Evolutionary conservation across 225 moss, liverwort and hornwort genomes (phyloP).

Genomic region (Antitrichia curtipendula): DNA sequence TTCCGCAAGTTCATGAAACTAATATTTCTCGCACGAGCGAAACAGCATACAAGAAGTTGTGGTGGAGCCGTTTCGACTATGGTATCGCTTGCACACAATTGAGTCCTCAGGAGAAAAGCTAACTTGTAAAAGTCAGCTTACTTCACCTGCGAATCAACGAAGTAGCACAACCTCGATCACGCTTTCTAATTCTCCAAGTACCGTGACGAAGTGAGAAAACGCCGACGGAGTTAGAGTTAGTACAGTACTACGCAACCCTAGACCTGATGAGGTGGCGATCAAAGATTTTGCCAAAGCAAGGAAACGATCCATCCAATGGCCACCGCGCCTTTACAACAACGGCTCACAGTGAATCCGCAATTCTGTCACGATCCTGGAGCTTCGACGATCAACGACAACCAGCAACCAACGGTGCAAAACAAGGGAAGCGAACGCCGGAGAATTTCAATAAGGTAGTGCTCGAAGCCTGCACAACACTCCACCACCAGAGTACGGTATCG

Average conservation of each 20-base stretch:
- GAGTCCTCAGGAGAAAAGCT: no score
- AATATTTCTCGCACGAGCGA: neutral
- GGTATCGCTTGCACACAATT: neutral
- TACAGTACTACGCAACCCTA: neutral
- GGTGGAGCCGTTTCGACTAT: neutral
- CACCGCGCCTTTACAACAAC: neutral
- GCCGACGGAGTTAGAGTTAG: neutral
- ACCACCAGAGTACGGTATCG: neutral
- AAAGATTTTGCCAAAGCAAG: neutral
- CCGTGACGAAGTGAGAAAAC: neutral
- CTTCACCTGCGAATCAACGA: neutral
- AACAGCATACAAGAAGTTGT: neutral
- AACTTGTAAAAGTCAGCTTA: neutral
- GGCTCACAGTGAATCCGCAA: slow-evolving; percentile 1
- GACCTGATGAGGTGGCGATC: slow-evolving; percentile 2
- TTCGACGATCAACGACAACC: neutral
- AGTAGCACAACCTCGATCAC: neutral
- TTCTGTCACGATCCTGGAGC: neutral
- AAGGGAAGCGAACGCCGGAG: neutral
- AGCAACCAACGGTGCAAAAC: neutral
- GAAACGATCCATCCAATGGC: slow-evolving; percentile 5
- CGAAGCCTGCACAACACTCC: neutral
- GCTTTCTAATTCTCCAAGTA: neutral
- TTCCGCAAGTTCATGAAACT: neutral
- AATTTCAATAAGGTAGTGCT: neutral